Conservation (phyloP, 2,329 filamentous ascomycete species). For the Chaetomium strumarium region DNA sequence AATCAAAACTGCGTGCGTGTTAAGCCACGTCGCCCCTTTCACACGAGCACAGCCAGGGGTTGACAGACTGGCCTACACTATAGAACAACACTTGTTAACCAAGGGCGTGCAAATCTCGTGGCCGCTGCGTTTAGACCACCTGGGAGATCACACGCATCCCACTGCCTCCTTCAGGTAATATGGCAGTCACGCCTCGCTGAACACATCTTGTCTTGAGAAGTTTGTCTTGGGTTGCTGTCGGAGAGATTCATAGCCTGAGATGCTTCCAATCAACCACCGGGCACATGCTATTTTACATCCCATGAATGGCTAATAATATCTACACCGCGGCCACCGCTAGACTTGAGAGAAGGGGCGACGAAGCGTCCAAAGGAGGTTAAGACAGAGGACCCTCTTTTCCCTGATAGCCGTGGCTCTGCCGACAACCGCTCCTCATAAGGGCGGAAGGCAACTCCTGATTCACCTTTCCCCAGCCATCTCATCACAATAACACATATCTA, state of each 20-base stretch:
- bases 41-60: no score
- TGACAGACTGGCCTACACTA: no score
- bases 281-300: conserved; percentile 11
- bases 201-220: background rate
- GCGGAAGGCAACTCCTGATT: no score
- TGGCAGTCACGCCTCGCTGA: no score
- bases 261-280: background rate
- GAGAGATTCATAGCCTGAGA: background rate
- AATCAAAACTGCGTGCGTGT: no score
- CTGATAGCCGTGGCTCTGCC: background rate
- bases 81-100: no score
- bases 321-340: conserved; percentile 7
- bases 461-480: no score
- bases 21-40: no score
- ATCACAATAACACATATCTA: no score
- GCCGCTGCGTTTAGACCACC: no score
- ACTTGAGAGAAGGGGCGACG: background rate
- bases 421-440: background rate
- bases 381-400: background rate
- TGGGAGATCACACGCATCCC: background rate
- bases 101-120: no score
- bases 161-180: background rate
- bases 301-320: conserved; percentile 4
- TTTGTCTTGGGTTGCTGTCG: background rate
- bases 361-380: conserved; percentile 2